Base-by-base conservation (phyloP, 805 yeast species). In the Komagataella pastoris region DNA sequence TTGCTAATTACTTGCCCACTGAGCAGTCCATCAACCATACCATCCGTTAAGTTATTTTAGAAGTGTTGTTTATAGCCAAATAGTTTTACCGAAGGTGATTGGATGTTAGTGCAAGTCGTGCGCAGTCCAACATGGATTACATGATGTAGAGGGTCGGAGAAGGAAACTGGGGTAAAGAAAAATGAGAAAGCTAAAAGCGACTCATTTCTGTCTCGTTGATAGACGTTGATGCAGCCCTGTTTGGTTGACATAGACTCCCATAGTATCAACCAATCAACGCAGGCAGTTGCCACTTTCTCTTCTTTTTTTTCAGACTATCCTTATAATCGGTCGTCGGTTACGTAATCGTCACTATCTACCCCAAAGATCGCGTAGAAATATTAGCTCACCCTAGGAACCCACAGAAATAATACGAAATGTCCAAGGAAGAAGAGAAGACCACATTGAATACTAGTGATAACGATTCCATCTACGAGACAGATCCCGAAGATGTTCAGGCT, bases 11-110 rank as follows among this genome's bases (percentile, higher is more conserved):
- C 53, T 52, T 65, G 43, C 68, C 71, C 17, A 63, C 64, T 30
- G 63, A 67, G 55, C 66, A 64, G 51, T 54, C 64, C 30, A 54
- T 67, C 49, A 66, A 68, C 55, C 65, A 61, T 50, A 69, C 66
- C 55, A 57, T 67, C 52, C 71, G 71, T 66, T 67, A 57, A 57
- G 40, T 30, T 30, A 30, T 30, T 30, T 30, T 30, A 10, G 40
- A 30, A 30, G 40, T 30, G 14, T 30, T 30, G 40, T 30, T 30
- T 30, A 30, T 30, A 30, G 40, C 40, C 40, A 30, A 10, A 30
- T 30, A 30, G 40, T 30, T 30, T 30, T 30, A 30, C 40, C 40
- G 40, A 30, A 30, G 40, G 40, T 30, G 40, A 30, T 30, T 30
- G 40, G 40, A 30, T 30, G 40, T 4, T 8, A 30, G n/a, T 5